A percentile compares a stretch with the other conserved stretches of the same genome.
Conservation (phyloP, 2,329 filamentous ascomycete genomes). For the Colletotrichum sansevieriae region DNA sequence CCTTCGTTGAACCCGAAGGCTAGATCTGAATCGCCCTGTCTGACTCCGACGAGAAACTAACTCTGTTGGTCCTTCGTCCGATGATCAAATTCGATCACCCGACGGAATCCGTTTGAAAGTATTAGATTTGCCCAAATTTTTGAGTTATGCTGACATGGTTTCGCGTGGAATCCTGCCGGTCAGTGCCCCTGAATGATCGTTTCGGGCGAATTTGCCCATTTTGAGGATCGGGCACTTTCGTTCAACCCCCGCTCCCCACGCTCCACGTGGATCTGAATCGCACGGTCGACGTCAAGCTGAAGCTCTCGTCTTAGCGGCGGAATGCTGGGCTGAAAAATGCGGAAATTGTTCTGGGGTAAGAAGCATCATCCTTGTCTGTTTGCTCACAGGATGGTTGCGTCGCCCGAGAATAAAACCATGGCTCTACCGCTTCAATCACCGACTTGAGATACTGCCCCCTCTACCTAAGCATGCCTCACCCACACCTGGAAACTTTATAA, state of each 20-base stretch:
- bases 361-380: background rate
- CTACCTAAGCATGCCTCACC: background rate
- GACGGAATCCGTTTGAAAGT: background rate
- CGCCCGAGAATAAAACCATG: constrained; percentile 10
- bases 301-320: background rate
- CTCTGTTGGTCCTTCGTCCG: constrained; percentile 13
- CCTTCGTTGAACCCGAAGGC: background rate
- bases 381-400: background rate
- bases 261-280: constrained; percentile 12
- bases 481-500: background rate
- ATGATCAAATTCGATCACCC: background rate
- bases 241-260: constrained; percentile 9
- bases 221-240: background rate
- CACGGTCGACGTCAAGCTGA: constrained; percentile 26
- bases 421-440: background rate
- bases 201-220: constrained; percentile 14
- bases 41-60: constrained; percentile 27
- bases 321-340: constrained; percentile 5
- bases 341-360: background rate
- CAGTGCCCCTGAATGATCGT: background rate
- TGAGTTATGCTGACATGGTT: background rate
- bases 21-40: constrained; percentile 24
- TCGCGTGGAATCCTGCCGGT: background rate
- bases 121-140: background rate
- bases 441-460: rapidly evolving